Evolutionary conservation across 106 monocot species (phyloP).

Genomic region (Phalaenopsis equestris): DNA sequence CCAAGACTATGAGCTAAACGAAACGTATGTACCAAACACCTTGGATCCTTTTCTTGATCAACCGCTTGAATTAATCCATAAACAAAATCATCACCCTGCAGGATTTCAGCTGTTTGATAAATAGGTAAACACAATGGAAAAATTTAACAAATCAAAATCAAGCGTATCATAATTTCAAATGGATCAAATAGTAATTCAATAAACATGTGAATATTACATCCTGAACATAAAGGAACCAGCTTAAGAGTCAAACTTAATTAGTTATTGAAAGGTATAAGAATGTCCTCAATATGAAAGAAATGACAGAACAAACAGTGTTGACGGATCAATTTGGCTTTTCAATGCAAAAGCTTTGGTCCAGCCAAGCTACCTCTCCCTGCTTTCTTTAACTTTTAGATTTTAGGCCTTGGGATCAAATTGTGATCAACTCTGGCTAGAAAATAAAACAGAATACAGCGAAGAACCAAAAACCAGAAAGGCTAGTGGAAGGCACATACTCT

Average conservation of each 20-base stretch:
- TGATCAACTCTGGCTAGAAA: not conserved
- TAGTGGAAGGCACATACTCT: not conserved
- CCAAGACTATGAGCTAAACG: constrained; percentile 46
- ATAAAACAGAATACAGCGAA: not conserved
- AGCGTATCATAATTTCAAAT: not conserved
- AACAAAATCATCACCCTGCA: constrained; percentile 66
- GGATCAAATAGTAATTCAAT: not conserved
- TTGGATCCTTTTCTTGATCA: constrained; percentile 90
- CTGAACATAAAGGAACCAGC: not conserved
- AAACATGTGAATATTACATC: not conserved
- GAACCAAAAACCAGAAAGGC: not conserved
- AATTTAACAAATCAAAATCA: not conserved
- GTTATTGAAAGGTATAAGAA: not conserved
- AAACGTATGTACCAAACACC: constrained; percentile 73
- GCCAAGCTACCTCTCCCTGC: not conserved
- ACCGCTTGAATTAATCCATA: constrained; percentile 74
- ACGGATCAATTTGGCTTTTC: not conserved
- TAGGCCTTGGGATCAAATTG: not conserved
- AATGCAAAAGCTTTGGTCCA: not conserved
- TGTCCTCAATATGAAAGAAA: not conserved
- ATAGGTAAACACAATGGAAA: not conserved
- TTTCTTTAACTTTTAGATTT: not conserved
- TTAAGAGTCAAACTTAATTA: not conserved
- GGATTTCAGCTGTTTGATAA: constrained; percentile 5
- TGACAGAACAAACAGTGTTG: not conserved